Conservation (phyloP, 352 stramenopile species). For the Globisporangium polare region DNA sequence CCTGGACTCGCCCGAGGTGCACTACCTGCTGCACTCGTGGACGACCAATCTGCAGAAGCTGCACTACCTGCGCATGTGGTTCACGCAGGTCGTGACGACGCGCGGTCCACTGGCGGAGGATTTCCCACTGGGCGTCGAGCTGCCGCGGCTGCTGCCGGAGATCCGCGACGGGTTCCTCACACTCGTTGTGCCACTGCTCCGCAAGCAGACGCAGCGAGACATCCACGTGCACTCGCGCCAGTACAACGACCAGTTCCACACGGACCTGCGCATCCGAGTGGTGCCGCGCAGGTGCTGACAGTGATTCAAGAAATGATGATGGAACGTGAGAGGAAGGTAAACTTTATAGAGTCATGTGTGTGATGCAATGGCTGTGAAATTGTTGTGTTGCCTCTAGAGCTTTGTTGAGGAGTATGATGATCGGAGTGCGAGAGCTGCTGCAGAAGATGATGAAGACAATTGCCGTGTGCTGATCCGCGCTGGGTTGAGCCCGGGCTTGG, state of each 20-base stretch:
- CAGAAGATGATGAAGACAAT: not conserved
- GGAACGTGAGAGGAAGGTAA: not conserved
- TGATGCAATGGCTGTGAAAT: no score
- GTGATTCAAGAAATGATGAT: not conserved
- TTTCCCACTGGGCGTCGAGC: conserved; percentile 62
- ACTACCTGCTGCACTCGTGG: conserved; percentile 63
- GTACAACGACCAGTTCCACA: conserved; percentile 57
- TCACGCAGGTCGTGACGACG: conserved; percentile 41
- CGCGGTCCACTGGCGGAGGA: conserved; percentile 35
- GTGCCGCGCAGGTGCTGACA: conserved; percentile 25
- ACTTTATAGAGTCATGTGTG: not conserved
- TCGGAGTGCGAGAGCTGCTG: not conserved
- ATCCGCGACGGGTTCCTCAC: conserved; percentile 76
- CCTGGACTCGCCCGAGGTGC: conserved; percentile 68
- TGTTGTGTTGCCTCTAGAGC: not conserved
- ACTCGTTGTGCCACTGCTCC: conserved; percentile 73
- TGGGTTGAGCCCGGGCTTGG: not conserved
- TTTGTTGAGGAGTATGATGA: not conserved
- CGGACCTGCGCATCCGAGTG: conserved; percentile 66
- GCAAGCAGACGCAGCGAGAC: conserved; percentile 58
- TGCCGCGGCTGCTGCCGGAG: conserved; percentile 59
- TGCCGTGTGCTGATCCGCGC: not conserved
- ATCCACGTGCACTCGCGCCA: conserved; percentile 58
- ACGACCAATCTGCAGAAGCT: conserved; percentile 64
- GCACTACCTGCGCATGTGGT: conserved; percentile 65